phyloP scores from a whole-genome alignment of 805 yeast species.

The Metschnikowia cubensis region DNA sequence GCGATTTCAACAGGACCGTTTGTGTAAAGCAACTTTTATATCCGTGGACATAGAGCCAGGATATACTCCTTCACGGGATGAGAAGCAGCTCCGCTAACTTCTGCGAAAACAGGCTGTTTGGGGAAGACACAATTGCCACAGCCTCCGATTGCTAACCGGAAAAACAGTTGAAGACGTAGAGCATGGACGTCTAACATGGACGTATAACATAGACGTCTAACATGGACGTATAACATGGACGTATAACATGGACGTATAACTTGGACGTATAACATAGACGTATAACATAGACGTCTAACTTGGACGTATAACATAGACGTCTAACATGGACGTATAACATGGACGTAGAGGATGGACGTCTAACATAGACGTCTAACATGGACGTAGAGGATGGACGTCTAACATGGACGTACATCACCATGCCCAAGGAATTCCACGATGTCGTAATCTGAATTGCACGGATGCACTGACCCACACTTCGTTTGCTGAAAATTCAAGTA shows the following conservation, averaged over 20 bases:
- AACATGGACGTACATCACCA: no score
- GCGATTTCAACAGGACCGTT: conserved; percentile 81
- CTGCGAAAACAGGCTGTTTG: conserved; percentile 44
- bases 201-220: conserved; percentile 66
- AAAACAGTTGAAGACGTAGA: conserved; percentile 82
- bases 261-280: no score
- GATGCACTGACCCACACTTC: conserved; percentile 30
- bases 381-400: no score
- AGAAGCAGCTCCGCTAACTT: conserved; percentile 74
- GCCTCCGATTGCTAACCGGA: conserved; percentile 86
- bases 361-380: conserved; percentile 67
- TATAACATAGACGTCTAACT: no score
- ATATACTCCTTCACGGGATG: conserved; percentile 94
- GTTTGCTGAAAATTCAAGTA: conserved; percentile 13
- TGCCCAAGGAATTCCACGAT: conserved; percentile 27
- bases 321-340: conserved; percentile 64
- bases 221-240: no score
- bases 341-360: no score
- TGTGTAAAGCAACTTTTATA: conserved; percentile 87
- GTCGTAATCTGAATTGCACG: conserved; percentile 16
- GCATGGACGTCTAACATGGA: no score
- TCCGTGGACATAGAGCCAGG: conserved; percentile 96
- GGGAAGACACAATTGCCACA: conserved; percentile 74
- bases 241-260: no score
- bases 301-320: no score